phyloP scores from a whole-genome alignment of 2,329 filamentous ascomycete genomes.

The Penicillium paneum region DNA sequence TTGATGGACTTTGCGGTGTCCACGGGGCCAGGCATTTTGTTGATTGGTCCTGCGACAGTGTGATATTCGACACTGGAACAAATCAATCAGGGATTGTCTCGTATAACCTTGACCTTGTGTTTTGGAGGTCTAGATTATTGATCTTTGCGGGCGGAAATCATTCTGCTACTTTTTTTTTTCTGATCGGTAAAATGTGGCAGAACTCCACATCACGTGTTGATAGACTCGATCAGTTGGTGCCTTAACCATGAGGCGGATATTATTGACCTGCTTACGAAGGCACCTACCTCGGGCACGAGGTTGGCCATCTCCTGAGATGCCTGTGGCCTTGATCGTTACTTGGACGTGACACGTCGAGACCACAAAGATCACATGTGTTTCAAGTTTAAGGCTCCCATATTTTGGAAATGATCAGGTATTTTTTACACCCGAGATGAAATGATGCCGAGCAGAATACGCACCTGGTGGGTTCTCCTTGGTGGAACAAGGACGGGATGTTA shows the following conservation, averaged over 20 bases:
- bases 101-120: conserved; percentile 18
- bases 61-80: conserved; percentile 3
- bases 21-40: conserved; percentile 36
- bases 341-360: not conserved
- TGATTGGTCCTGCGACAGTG: conserved; percentile 13
- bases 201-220: conserved; percentile 35
- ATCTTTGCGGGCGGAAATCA: conserved; percentile 23
- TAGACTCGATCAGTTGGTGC: conserved; percentile 17
- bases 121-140: conserved; percentile 25
- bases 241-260: conserved; percentile 6
- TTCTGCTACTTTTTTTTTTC: conserved; percentile 28
- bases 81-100: conserved; percentile 7
- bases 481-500: not conserved
- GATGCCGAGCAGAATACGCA: not conserved
- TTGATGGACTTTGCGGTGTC: conserved; percentile 40
- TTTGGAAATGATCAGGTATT: not conserved
- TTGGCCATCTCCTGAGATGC: not conserved
- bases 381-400: not conserved
- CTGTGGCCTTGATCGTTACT: not conserved
- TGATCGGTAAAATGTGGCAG: conserved; percentile 24
- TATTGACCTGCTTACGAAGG: not conserved
- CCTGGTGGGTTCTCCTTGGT: not conserved
- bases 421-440: not conserved
- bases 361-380: not conserved
- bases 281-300: not conserved